These are phyloP conservation scores for Calendula officinalis DNA, from an alignment of 129 eudicot species.

Conservation along the genomic window DNA sequence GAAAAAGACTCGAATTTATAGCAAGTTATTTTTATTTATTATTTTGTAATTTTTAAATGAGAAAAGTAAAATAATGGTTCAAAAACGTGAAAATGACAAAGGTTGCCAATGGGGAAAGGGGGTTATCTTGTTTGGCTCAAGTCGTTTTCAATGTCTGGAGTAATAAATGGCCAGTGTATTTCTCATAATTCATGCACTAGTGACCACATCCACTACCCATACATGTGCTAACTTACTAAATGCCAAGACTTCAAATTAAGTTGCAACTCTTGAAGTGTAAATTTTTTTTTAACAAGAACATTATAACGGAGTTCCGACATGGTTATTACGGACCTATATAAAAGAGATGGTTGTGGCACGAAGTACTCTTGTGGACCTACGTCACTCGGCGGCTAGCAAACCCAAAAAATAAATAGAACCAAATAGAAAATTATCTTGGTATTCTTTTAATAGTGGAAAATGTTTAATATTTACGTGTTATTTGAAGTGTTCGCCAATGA, in stretches of 20 bases:
- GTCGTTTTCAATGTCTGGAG: constrained; percentile 45
- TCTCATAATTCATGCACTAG: constrained; percentile 22
- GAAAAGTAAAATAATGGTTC: constrained; percentile 1
- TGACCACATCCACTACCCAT: constrained; percentile 31
- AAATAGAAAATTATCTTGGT: too few relatives aligned
- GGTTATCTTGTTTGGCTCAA: constrained; percentile 30
- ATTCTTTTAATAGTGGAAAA: too few relatives aligned
- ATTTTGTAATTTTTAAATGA: neutral
- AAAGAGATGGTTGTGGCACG: too few relatives aligned
- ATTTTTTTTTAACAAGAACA: too few relatives aligned
- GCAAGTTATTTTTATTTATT: neutral
- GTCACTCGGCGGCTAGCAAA: too few relatives aligned
- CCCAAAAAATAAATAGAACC: too few relatives aligned
- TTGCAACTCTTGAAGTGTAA: neutral
- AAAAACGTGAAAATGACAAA: constrained; percentile 28
- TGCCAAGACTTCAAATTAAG: neutral
- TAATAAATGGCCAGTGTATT: constrained; percentile 31
- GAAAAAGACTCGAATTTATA: neutral
- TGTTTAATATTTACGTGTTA: too few relatives aligned
- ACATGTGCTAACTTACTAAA: constrained; percentile 26
- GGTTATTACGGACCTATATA: too few relatives aligned
- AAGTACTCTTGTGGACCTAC: too few relatives aligned
- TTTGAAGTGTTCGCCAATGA: too few relatives aligned
- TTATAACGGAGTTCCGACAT: too few relatives aligned
- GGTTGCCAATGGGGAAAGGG: constrained; percentile 28